phyloP scores from a whole-genome alignment of 768 basidiomycete genomes.

The Pleurotus pulmonarius region DNA sequence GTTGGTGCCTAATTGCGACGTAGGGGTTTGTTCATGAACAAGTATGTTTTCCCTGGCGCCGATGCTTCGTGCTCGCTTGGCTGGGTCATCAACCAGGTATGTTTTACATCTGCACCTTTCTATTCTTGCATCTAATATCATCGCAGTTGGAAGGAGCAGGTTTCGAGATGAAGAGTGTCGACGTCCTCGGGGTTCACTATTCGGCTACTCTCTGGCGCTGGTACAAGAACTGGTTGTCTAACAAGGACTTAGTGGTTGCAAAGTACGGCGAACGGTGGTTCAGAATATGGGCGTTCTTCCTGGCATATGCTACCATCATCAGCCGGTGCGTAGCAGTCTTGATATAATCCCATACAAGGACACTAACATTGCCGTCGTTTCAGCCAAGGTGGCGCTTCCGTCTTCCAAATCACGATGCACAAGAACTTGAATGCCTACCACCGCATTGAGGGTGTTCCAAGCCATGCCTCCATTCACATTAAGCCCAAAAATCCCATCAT shows the following conservation, averaged over 20 bases:
- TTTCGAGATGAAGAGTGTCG: conserved; percentile 95
- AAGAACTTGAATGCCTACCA: conserved; percentile 98
- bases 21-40: conserved; percentile 97
- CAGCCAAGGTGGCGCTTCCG: conserved; percentile 84
- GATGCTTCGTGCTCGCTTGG: conserved; percentile 94
- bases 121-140: conserved; percentile 11
- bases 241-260: conserved; percentile 84
- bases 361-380: neutral
- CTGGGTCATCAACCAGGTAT: conserved; percentile 77
- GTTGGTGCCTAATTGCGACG: neutral
- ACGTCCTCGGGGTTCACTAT: conserved; percentile 97
- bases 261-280: conserved; percentile 95
- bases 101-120: neutral
- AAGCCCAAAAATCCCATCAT: conserved; percentile 47
- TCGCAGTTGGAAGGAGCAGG: conserved; percentile 78
- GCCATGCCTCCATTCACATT: conserved; percentile 78
- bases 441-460: conserved; percentile 79
- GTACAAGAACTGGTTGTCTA: conserved; percentile 97
- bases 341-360: neutral
- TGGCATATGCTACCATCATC: conserved; percentile 86
- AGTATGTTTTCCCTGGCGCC: conserved; percentile 98
- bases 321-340: conserved; percentile 48
- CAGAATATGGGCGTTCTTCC: conserved; percentile 95
- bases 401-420: conserved; percentile 97
- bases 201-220: conserved; percentile 86